Evolutionary conservation across 2,329 filamentous ascomycete species (phyloP), one percentile per base, ranked within the genome.

Genomic region (Xylaria polymorpha): DNA sequence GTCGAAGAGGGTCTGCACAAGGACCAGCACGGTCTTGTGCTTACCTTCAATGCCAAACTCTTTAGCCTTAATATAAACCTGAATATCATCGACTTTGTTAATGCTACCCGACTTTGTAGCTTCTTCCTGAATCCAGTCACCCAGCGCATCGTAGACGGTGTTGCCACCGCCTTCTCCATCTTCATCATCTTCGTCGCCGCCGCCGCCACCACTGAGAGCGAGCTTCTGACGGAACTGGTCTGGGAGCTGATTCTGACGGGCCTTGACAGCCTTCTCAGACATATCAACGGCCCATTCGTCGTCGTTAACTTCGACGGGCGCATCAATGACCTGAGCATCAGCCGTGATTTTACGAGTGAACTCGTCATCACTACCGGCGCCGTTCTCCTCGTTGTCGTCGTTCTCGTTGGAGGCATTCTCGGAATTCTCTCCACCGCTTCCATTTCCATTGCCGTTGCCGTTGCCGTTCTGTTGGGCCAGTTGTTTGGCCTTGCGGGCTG

Each of bases 241-340:
- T n/a, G 96, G 94, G 61, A 99, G 92, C 74, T 94, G 91, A 82
- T 95, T 92, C 80, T 94, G 93, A 81, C 96, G 96, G 77, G 95
- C 95, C 84, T 92, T 94, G 85, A 98, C 92, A 74, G 96, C 96
- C 81, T 94, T 94, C 81, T 94, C 94, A 73, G 94, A 98, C 85
- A 97, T 96, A 81, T 99, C 96, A 69, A 98, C 93, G 71, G 94
- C 93, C 96, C 96, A 99, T 74, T 97, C 89, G 71, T 97, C 91
- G 74, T 98, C 93, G 81, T 94, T 93, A 77, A 89, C 87, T 77
- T 91, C 89, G 63, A 84, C 81, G 64, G 89, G 86, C 32, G 85
- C 83, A 66, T 81, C 80, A 43, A 83, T 81, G 69, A 80, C 81
- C 74, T 85, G 80, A 59, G 85, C 83, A 73, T 85, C 85, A 55